Percentiles rank a stretch among this genome's conserved stretches.
Conservation (phyloP, 306 rosid genomes). For the Hippophae tibetana region DNA sequence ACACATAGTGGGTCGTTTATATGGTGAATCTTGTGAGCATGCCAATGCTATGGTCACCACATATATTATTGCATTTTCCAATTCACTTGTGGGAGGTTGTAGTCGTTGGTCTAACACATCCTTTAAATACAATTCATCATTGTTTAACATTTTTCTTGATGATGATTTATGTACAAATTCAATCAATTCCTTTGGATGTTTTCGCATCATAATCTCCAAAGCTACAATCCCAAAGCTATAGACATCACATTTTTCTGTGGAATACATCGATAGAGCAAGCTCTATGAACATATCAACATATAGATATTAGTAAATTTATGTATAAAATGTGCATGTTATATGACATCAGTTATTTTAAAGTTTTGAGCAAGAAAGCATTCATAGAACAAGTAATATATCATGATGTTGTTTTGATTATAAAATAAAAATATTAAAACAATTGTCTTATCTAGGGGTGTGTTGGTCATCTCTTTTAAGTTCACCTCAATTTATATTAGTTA, state of each 20-base stretch:
- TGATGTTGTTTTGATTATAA: too few species aligned
- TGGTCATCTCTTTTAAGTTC: too few species aligned
- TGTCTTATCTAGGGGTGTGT: too few species aligned
- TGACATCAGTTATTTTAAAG: too few species aligned
- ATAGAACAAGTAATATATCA: too few species aligned
- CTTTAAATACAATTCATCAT: neutral
- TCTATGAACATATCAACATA: slow-evolving; percentile 46
- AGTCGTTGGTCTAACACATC: slow-evolving; percentile 28
- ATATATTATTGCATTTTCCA: slow-evolving; percentile 21
- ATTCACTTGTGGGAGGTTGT: slow-evolving; percentile 29
- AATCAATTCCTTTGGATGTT: slow-evolving; percentile 56
- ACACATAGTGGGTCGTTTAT: slow-evolving; percentile 54
- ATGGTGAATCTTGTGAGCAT: slow-evolving; percentile 42
- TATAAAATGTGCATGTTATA: neutral
- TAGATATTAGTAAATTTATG: slow-evolving; percentile 36
- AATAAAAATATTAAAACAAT: too few species aligned
- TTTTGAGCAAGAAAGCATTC: too few species aligned
- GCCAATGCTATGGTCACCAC: slow-evolving; percentile 37
- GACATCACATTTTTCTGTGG: slow-evolving; percentile 51
- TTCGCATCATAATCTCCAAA: slow-evolving; percentile 57
- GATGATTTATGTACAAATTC: slow-evolving; percentile 38
- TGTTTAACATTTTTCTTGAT: neutral
- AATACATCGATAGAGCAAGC: slow-evolving; percentile 51
- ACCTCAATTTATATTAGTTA: too few species aligned
- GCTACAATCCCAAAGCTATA: slow-evolving; percentile 59